Conservation (phyloP, 305 asterid genomes). For the Withania somnifera region DNA sequence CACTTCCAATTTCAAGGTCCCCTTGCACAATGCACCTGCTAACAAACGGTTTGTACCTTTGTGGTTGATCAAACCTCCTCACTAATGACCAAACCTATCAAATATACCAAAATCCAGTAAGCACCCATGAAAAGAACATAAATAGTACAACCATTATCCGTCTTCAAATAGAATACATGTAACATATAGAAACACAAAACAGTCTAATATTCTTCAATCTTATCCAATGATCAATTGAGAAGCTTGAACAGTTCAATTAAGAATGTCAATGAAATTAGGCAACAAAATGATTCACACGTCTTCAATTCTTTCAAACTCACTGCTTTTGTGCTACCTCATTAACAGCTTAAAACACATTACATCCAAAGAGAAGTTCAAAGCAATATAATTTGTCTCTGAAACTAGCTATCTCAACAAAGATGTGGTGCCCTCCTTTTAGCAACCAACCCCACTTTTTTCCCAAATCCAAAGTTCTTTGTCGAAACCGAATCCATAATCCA, state of each 20-base stretch:
- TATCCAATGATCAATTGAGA: not conserved
- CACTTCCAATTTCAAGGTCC: conserved; percentile 72
- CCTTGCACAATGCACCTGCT: conserved; percentile 77
- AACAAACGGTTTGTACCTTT: conserved; percentile 86
- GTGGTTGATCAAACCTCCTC: conserved; percentile 88
- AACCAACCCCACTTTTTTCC: not conserved
- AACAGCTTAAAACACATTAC: not conserved
- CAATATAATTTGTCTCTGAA: not conserved
- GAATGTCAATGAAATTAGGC: not conserved
- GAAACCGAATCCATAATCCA: not conserved
- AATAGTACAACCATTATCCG: not conserved
- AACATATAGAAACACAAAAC: not conserved
- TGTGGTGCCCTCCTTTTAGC: not conserved
- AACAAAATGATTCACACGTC: not conserved
- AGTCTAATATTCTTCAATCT: not conserved
- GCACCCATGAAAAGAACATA: not conserved
- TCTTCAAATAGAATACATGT: not conserved
- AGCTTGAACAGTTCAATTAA: not conserved
- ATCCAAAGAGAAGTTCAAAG: not conserved
- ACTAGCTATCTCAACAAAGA: not conserved
- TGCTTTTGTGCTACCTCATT: not conserved
- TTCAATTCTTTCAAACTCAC: not conserved
- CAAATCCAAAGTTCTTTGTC: not conserved
- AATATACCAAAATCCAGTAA: not conserved
- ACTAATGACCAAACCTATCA: conserved; percentile 84